Evolutionary conservation across 352 stramenopile species (phyloP).

Genomic region (Peronospora destructor): DNA sequence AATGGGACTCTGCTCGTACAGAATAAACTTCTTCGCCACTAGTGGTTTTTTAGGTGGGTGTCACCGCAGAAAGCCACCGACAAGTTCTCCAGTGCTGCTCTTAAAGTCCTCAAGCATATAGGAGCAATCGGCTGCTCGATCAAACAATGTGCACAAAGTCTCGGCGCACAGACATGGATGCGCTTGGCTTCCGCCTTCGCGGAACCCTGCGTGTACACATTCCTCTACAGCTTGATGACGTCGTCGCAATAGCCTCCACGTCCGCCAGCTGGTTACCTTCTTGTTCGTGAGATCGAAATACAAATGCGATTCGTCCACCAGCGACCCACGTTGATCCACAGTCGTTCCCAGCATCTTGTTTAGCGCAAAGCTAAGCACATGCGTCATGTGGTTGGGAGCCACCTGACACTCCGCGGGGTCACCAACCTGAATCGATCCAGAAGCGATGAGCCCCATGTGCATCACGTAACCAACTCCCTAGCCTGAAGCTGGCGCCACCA

Average conservation of each 20-base stretch:
- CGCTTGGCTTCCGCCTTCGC: constrained; percentile 89
- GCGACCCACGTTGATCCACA: constrained; percentile 95
- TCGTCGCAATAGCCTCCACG: constrained; percentile 86
- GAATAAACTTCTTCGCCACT: constrained; percentile 94
- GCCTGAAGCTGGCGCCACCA: constrained; percentile 30
- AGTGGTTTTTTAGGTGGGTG: constrained; percentile 96
- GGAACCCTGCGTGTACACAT: constrained; percentile 90
- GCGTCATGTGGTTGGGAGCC: constrained; percentile 99
- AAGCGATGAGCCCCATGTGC: constrained; percentile 85
- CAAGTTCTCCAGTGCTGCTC: constrained; percentile 87
- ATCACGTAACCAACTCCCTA: constrained; percentile 92
- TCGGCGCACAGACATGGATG: constrained; percentile 93
- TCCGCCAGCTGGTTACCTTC: constrained; percentile 89
- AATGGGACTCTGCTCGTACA: constrained; percentile 95
- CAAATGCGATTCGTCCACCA: constrained; percentile 95
- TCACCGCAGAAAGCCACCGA: constrained; percentile 98
- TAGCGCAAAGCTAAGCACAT: constrained; percentile 98
- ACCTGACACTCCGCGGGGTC: constrained; percentile 86
- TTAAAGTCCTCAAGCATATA: constrained; percentile 82
- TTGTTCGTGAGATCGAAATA: constrained; percentile 98
- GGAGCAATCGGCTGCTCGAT: constrained; percentile 83
- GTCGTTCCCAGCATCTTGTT: constrained; percentile 90
- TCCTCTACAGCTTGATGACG: constrained; percentile 85
- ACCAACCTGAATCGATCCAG: constrained; percentile 79
- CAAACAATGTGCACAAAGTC: constrained; percentile 96